Percentiles rank a stretch among this genome's conserved stretches.
These are phyloP conservation scores for Apiotrichum siamense DNA, from an alignment of 1,284 basidiomycete genomes.

Conservation along the genomic window DNA sequence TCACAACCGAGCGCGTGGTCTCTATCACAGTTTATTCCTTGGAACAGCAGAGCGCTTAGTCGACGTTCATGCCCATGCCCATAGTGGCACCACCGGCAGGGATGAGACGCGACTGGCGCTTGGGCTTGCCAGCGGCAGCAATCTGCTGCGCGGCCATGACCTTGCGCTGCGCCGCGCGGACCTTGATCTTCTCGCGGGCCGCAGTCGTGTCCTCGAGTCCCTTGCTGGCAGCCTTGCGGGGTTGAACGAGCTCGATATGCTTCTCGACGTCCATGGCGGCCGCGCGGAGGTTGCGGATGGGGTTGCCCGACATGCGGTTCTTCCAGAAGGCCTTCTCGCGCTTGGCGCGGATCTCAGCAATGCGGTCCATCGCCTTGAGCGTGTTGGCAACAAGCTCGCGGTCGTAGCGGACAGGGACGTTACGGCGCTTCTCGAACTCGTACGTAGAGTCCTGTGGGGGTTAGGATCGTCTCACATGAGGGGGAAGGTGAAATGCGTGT, in stretches of 20 bases:
- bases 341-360: conserved; percentile 84
- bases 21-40: no score
- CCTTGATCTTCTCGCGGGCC: conserved; percentile 71
- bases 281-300: conserved; percentile 35
- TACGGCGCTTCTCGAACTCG: conserved; percentile 98
- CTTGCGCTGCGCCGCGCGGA: conserved; percentile 58
- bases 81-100: conserved; percentile 48
- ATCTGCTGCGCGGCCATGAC: conserved; percentile 41
- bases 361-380: conserved; percentile 93
- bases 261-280: conserved; percentile 54
- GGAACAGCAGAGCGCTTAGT: conserved; percentile 2
- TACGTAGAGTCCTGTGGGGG: conserved; percentile 84
- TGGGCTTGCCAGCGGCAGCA: conserved; percentile 53
- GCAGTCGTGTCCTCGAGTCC: conserved; percentile 35
- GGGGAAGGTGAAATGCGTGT: neutral
- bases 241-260: conserved; percentile 64
- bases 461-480: neutral
- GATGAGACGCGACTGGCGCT: conserved; percentile 59
- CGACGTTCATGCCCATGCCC: conserved; percentile 45
- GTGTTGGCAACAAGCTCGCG: conserved; percentile 89
- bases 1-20: no score
- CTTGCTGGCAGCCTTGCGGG: conserved; percentile 51
- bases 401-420: conserved; percentile 96
- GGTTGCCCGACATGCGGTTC: conserved; percentile 74
- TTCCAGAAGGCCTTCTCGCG: conserved; percentile 98